These are phyloP conservation scores for Yamadazyma kanchanaburiensis DNA, from an alignment of 1,139 yeast genomes.

Conservation along the genomic window DNA sequence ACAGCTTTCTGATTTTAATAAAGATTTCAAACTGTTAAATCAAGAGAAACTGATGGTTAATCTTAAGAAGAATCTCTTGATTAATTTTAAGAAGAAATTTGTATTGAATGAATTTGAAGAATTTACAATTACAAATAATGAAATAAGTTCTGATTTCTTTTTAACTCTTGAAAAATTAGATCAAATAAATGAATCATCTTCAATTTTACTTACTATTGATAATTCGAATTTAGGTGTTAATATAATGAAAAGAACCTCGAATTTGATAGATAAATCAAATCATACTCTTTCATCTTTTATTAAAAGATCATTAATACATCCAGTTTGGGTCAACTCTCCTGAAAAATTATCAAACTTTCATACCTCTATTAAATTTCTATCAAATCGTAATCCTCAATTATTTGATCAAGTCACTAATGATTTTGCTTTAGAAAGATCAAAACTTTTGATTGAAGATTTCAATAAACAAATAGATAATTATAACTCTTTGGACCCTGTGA, in stretches of 20 bases:
- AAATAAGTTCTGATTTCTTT: slow-evolving; percentile 59
- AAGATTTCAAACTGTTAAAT: slow-evolving; percentile 38
- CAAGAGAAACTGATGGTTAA: slow-evolving; percentile 38
- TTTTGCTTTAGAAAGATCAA: slow-evolving; percentile 56
- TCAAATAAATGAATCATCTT: slow-evolving; percentile 62
- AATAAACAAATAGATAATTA: slow-evolving; percentile 39
- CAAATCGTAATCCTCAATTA: slow-evolving; percentile 41
- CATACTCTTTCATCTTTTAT: slow-evolving; percentile 42
- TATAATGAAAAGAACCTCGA: slow-evolving; percentile 60
- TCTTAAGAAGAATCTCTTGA: slow-evolving; percentile 54
- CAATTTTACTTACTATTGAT: slow-evolving; percentile 63
- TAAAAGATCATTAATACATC: slow-evolving; percentile 33
- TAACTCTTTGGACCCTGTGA: slow-evolving; percentile 74
- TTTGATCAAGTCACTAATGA: slow-evolving; percentile 44
- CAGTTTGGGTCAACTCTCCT: slow-evolving; percentile 29
- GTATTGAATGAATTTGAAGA: slow-evolving; percentile 73
- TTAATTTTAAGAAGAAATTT: slow-evolving; percentile 60
- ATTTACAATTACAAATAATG: slow-evolving; percentile 39
- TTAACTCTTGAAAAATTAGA: slow-evolving; percentile 58
- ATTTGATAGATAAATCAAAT: slow-evolving; percentile 49
- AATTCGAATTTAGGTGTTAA: slow-evolving; percentile 70
- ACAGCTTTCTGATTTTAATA: slow-evolving; percentile 20
- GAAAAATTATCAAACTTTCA: slow-evolving; percentile 29
- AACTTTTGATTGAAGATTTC: slow-evolving; percentile 56
- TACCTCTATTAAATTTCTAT: slow-evolving; percentile 29